Evolutionary conservation across 1,139 yeast species (phyloP), one percentile per base, ranked within the genome.

Genomic region (Debaryomyces udenii): DNA sequence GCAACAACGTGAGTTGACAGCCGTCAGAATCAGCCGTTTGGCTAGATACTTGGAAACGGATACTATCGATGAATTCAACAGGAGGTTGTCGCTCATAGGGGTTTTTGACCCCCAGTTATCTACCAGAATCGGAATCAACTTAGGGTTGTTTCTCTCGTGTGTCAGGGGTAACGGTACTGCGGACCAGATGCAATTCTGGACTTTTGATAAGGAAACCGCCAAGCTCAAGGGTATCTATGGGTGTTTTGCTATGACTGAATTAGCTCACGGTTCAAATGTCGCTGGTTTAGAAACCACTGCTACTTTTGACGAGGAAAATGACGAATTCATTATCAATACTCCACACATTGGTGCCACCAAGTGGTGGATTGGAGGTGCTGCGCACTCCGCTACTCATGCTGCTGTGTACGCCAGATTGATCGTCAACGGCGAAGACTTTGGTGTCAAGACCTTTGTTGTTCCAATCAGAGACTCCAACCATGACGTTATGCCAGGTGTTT

Each of bases 151-250:
- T 58, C 70, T 83, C 50, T 78, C 80, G 50, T 83, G 90, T 49
- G 66, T 86, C 45, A 79, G 77, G 51, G 91, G 93, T 40, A 81
- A 83, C 47, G 94, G 93, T 49, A 82, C 93, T 40, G 43, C 50
- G 22, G 68, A 62, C 27, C 77, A 71, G 53, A 61, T 64, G 47
- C 54, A 61, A 38, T 71, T 62, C 60, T 71, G 77, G 77, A 59
- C 68, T 43, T 54, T 62, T 49, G 53, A 49, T 41, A 70, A 68
- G 53, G 74, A 68, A 51, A 59, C 74, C 32, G 62, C 58, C 6
- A 56, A 57, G 40, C 46, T 70, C 32, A 69, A 66, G 55, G 66
- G 66, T 46, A 56, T 71, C 27, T 71, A 68, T 50, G 77, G 78
- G 40, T 72, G 77, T 59, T 72, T 72, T 50, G 78, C 70, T 41